Conservation (phyloP, 371 early-diverging fungal species). For the Zychaea mexicana region DNA sequence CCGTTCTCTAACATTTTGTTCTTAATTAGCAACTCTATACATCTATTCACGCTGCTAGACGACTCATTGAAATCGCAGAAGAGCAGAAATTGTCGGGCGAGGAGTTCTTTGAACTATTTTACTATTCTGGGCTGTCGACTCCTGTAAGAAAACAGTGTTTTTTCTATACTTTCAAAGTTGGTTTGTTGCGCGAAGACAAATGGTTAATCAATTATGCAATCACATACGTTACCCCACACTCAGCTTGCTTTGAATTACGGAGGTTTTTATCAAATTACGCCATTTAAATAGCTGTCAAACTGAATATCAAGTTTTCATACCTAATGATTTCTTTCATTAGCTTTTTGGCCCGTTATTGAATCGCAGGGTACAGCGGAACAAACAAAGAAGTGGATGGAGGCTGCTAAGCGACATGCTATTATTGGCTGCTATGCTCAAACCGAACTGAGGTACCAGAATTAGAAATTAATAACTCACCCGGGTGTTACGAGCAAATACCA, state of each 20-base stretch:
- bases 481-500: background rate
- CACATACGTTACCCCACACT: background rate
- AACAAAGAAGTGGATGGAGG: constrained; percentile 63
- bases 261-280: constrained; percentile 19
- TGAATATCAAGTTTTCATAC: background rate
- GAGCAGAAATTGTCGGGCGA: constrained; percentile 37
- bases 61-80: constrained; percentile 40
- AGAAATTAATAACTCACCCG: too few species aligned
- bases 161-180: background rate
- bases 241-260: constrained; percentile 53
- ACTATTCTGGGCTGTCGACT: constrained; percentile 36
- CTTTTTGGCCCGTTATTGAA: constrained; percentile 76
- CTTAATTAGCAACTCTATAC: constrained; percentile 33
- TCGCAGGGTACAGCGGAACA: constrained; percentile 77
- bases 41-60: constrained; percentile 27
- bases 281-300: background rate
- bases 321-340: constrained; percentile 15
- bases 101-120: constrained; percentile 28
- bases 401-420: constrained; percentile 72
- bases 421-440: constrained; percentile 90
- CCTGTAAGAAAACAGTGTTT: constrained; percentile 41
- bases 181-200: background rate
- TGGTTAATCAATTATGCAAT: too few species aligned
- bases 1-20: background rate
- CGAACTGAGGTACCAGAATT: constrained; percentile 62